Conservation (phyloP, 768 basidiomycete genomes). For the Phylloporus sp. region DNA sequence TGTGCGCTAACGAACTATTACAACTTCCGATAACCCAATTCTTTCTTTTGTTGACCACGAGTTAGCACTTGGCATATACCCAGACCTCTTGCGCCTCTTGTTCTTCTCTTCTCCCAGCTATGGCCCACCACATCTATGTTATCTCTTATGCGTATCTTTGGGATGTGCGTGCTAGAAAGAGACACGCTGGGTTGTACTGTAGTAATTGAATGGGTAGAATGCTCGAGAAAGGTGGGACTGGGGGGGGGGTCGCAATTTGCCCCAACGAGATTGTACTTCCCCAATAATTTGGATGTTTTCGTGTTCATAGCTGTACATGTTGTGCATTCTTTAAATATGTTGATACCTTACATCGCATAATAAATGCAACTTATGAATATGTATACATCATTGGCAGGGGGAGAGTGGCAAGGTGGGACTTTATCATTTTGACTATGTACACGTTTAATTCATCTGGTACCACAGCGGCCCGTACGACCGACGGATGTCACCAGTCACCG, state of each 20-base stretch:
- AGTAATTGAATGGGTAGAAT: slow-evolving; percentile 7
- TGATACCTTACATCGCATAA: background rate
- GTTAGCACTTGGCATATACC: slow-evolving; percentile 12
- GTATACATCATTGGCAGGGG: background rate
- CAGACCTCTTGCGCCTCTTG: background rate
- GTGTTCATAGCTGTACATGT: background rate
- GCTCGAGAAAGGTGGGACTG: background rate
- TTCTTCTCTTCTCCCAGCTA: background rate
- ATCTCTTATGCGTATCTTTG: slow-evolving; percentile 12
- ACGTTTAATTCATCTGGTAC: background rate
- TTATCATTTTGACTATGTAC: too few species aligned
- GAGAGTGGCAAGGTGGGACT: too few species aligned
- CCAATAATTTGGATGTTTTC: background rate
- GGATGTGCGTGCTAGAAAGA: slow-evolving; percentile 5
- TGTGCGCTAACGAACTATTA: background rate
- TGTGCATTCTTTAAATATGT: background rate
- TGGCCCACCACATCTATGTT: slow-evolving; percentile 15
- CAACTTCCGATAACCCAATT: background rate
- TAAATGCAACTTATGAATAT: background rate
- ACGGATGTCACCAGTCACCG: too few species aligned
- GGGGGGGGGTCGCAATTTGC: background rate
- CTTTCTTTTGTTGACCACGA: background rate
- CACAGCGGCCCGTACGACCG: background rate
- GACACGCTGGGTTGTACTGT: slow-evolving; percentile 11
- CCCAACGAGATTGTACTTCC: slow-evolving; percentile 8